Conservation (phyloP, 148 eudicot species). For the Drosera capensis region DNA sequence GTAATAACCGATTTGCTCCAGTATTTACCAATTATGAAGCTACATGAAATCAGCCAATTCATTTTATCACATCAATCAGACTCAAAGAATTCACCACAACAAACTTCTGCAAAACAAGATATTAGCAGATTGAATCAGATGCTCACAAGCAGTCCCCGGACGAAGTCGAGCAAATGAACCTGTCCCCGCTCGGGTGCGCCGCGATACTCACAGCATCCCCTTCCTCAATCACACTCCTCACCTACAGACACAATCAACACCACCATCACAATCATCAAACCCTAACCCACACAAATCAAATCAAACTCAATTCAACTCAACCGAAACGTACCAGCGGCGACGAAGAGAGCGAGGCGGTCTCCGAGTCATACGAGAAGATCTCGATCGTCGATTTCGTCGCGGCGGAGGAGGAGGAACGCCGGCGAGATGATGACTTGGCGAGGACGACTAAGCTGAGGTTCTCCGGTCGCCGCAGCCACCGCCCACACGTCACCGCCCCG, state of each 20-base stretch:
- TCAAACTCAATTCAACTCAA: neutral
- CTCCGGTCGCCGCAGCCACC: slow-evolving; percentile 88
- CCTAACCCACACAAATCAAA: neutral
- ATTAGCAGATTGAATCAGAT: no score
- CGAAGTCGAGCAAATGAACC: slow-evolving; percentile 66
- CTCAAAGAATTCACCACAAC: no score
- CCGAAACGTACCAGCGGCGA: slow-evolving; percentile 60
- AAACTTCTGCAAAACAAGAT: no score
- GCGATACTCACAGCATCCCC: slow-evolving; percentile 51
- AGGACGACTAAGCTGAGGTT: slow-evolving; percentile 54
- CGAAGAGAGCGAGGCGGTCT: slow-evolving; percentile 39
- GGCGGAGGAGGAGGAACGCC: slow-evolving; percentile 14
- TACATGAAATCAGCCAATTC: no score
- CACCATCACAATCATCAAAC: neutral
- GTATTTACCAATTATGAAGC: no score
- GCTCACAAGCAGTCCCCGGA: slow-evolving; percentile 65
- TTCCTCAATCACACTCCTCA: slow-evolving; percentile 44
- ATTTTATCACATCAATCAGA: no score
- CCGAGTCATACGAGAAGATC: slow-evolving; percentile 48
- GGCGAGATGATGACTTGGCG: slow-evolving; percentile 34
- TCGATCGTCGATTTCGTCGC: slow-evolving; percentile 40
- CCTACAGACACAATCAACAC: slow-evolving; percentile 13
- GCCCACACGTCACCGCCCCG: slow-evolving; percentile 46
- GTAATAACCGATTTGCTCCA: no score
- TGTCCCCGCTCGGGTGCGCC: slow-evolving; percentile 80